Evolutionary conservation across 148 eudicot species (phyloP).

Genomic region (Limonium bicolor): DNA sequence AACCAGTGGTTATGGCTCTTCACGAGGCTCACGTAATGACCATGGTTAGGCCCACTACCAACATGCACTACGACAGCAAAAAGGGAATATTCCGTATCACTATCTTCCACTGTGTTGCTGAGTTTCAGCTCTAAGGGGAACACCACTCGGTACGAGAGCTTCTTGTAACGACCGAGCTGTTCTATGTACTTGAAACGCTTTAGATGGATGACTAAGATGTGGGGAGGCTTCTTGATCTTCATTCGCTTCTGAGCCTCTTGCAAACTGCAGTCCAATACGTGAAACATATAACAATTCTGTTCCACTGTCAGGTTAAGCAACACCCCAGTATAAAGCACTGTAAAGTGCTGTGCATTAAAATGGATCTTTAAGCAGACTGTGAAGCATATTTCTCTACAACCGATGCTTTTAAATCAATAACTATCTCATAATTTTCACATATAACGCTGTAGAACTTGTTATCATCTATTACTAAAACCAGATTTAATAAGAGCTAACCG

Average conservation of each 20-base stretch:
- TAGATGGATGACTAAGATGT: slow-evolving; percentile 70
- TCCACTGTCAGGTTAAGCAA: neutral
- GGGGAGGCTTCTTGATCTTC: slow-evolving; percentile 90
- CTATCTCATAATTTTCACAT: neutral
- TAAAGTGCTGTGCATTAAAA: neutral
- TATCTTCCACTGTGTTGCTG: slow-evolving; percentile 64
- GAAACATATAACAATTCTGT: neutral
- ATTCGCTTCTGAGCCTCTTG: slow-evolving; percentile 93
- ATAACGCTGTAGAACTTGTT: neutral
- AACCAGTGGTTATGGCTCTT: slow-evolving; percentile 90
- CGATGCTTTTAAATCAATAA: neutral
- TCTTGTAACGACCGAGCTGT: slow-evolving; percentile 71
- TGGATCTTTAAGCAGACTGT: neutral
- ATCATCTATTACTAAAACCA: neutral
- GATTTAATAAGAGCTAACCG: neutral
- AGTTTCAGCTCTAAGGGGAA: slow-evolving; percentile 84
- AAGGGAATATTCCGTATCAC: slow-evolving; percentile 70
- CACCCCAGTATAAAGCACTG: neutral
- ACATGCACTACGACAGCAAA: slow-evolving; percentile 84
- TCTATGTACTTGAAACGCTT: slow-evolving; percentile 86
- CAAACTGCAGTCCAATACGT: slow-evolving; percentile 33
- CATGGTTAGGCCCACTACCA: slow-evolving; percentile 79
- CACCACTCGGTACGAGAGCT: slow-evolving; percentile 73
- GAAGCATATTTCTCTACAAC: neutral
- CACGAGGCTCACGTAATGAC: slow-evolving; percentile 80